Base-by-base conservation (phyloP, 805 yeast species). In the Candida chilensis region DNA sequence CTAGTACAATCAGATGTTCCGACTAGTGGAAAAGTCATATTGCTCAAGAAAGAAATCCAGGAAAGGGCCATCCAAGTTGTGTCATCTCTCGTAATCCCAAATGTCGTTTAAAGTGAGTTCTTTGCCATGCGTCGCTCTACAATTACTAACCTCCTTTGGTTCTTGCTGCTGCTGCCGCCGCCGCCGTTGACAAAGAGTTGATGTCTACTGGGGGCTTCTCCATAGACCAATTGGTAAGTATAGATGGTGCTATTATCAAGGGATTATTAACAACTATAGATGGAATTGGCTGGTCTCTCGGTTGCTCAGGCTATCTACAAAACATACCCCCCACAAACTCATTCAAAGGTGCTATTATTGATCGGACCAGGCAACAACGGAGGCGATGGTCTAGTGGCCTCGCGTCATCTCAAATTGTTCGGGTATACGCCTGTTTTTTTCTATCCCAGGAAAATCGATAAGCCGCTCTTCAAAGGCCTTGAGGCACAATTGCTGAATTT, bases 291-390 rank as follows among this genome's bases (percentile, higher is more conserved):
- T 0, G 98, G 98, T 0, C 65, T 88, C 17, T 76, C 96, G 2
- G 96, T 90, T 7, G 96, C 98, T 4, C 84, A 86, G 44, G 84
- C 94, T 1, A 69, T 88, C 3, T 75, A 72, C 45, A 69, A 64
- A 29, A 65, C 76, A 20, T 84, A 70, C 40, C 94, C 94, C 2
- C 76, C 76, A 1, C 27, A 32, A 5, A 33, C 48, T 9, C 27
- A 46, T 16, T 52, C 60, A 22, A 58, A 52, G 8, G 78, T 87
- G 2, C 57, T 88, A 25, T 69, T 92, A 2, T 60, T 92, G 4
- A 86, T 79, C 8, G 98, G 98, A 0, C 97, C 97, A 0, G 98
- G 98, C 2, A 92, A 92, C 47, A 92, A 92, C 47, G 90, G 95
- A 2, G 98, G 97, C 2, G 98, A 92, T 55, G 98, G 97, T 0